Base-by-base conservation (phyloP, 1,284 basidiomycete species). In the Puccinia coronata region DNA sequence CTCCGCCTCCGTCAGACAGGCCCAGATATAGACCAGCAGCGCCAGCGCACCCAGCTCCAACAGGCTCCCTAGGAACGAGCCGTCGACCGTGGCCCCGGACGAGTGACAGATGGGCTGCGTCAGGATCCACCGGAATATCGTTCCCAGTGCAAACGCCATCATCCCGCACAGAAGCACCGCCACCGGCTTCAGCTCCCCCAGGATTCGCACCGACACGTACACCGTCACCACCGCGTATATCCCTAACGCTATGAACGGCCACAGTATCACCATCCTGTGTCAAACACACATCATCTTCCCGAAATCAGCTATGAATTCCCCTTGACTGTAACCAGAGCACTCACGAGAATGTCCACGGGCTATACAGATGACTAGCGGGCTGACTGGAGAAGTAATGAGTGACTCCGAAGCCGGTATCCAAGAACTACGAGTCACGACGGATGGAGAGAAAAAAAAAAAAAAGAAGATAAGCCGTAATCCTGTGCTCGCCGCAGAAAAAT, bases 361-460 rank as follows among this genome's bases (percentile, higher is more conserved):
- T 82, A 77, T 84, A 82, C 11, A 85, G 81, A 3, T 51, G 36
- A 12, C 74, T 61, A 3, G 84, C 59, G 20, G 84, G 83, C 63
- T 82, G 71, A 18, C 83, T 83, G 34, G 81, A 82, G 83, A 85
- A 85, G 74, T 83, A 85, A 80, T 83, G 63, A 39, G 84, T 83
- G 69, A 85, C 82, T 41, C 82, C 82, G 55, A 85, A 83, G 23
- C 82, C 85, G 3, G 81, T 84, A 82, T 85, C 85, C 77, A 84
- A 82, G 47, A 82, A 83, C 71, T 73, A 47, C 72, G 85, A 82
- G 82, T 4, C 82, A 80, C 4, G 83, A 84, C 70, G 83, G 80
- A 36, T 63, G 34, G 28, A 43, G 0, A 31, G 18, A 55, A 28
- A 75, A 14, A 31, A 23, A 53, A 34, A 34, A 49, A 34, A 18